Base-by-base conservation (phyloP, 1,284 basidiomycete species). In the Pulveroboletus sp. region DNA sequence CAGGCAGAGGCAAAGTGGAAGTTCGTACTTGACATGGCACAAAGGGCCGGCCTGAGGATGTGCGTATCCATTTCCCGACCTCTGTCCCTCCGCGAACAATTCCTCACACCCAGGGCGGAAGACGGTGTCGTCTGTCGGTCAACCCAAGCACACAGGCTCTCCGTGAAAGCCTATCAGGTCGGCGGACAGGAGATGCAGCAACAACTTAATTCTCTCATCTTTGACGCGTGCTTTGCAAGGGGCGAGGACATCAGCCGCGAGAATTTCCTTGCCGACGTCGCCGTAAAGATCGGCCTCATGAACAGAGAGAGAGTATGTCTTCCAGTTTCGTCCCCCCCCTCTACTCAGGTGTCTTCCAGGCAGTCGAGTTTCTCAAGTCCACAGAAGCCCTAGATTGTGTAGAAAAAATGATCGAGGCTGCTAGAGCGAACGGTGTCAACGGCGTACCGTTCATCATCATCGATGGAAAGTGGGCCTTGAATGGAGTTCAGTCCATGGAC, bases 401-500 rank as follows among this genome's bases (percentile, higher is more conserved):
- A 2, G 78, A 86, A 58, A 76, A 77, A n/a, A 84, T 87, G 77
- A 82, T 87, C 58, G 76, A 81, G 10, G 82, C 86, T 38, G 89
- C 87, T 22, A 82, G 84, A 59, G 77, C 77, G 35, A 84, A 84
- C 57, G 90, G 90, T 22, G 84, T 94, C 51, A 88, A 82, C 1
- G 91, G 91, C 35, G 89, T 93, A 8, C 91, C 92, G 4, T 84
- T 91, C 74, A 84, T 85, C 45, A 84, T 92, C 66, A 87, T 94
- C 61, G 87, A 92, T 66, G 83, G 84, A 20, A 85, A 85, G 64
- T 92, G 89, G 87, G 88, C 87, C 11, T 77, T 92, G 45, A 86
- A 83, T 46, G 90, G 90, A 7, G 86, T 85, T 5, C 90, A 92
- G 70, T 77, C 83, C 8, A 80, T 82, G 38, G 87, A 91, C 36